Conservation (phyloP, 177 flowering plant species). For the Vitis hybrid region DNA sequence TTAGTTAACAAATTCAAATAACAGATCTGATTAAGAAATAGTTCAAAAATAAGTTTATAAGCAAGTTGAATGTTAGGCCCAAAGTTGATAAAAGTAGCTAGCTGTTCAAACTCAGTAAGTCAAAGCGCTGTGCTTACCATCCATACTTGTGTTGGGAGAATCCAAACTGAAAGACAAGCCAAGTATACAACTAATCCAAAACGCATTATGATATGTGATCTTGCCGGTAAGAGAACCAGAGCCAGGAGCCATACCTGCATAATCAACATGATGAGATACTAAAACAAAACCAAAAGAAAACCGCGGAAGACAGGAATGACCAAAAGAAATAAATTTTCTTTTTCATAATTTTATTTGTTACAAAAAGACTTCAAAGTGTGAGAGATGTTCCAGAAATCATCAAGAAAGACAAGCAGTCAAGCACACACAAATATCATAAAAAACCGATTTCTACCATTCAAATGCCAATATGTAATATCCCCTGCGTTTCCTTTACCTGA, state of each 20-base stretch:
- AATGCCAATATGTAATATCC: too few relatives aligned
- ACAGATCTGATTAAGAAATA: too few relatives aligned
- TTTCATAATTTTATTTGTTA: background rate
- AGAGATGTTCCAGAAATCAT: background rate
- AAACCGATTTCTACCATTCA: background rate
- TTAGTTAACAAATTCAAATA: too few relatives aligned
- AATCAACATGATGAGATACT: constrained; percentile 6
- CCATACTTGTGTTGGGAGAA: constrained; percentile 80
- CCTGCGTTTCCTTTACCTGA: too few relatives aligned
- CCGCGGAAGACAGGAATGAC: background rate
- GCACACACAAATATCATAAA: background rate
- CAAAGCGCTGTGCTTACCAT: constrained; percentile 46
- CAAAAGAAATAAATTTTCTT: background rate
- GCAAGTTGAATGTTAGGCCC: background rate
- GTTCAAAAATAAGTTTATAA: too few relatives aligned
- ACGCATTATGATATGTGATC: constrained; percentile 75
- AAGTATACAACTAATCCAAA: constrained; percentile 67
- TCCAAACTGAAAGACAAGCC: constrained; percentile 66
- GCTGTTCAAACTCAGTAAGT: background rate
- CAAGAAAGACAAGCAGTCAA: background rate
- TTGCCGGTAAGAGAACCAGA: constrained; percentile 80
- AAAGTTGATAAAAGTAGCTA: background rate
- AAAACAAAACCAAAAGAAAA: background rate
- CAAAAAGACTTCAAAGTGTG: background rate
- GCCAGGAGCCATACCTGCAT: constrained; percentile 91